Base-by-base conservation (phyloP, 768 basidiomycete species). In the Trametes meyenii region DNA sequence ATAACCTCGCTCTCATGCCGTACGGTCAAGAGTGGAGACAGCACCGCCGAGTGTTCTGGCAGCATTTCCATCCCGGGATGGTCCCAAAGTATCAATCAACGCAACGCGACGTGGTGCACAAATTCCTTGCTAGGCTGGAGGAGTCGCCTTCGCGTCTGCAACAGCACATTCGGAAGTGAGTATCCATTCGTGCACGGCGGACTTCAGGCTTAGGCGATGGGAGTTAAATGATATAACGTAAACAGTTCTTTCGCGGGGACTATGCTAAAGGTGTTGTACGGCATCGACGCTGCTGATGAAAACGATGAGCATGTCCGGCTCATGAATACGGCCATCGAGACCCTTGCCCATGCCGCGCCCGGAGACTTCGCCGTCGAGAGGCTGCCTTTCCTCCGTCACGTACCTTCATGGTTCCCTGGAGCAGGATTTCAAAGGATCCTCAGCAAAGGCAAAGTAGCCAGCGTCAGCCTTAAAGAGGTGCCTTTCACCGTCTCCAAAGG, bases 251-350 rank as follows among this genome's bases (percentile, higher is more conserved):
- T 52, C 24, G 16, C 40, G 3, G 49, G 42, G 5, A 38, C 35
- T 8, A 67, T 71, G 39, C 61, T 76, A 19, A 55, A 63, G 19
- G 57, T 75, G 11, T 58, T 62, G 6, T 74, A 75, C 51, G 75
- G 69, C 13, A 71, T 71, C 49, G 64, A 66, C 11, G 68, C 61
- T 11, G 64, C 57, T 7, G 61, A 58, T 10, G 56, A 67, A 7
- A n/a, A 67, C 12, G 75, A 76, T 43, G 71, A 72, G 40, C 61
- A 70, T 33, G 35, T 60, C 13, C 14, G 5, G 1, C 23, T 46
- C 4, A 46, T 50, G 26, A 17, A 55, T 4, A 17, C 24, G 14
- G 58, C 62, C 14, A 16, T 63, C 38, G 24, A 26, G 1, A 33
- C n/a, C 5, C 3, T 48, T 26, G 3, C 19, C 33, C 12, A 43